Evolutionary conservation across 345 rosid species (phyloP).

Genomic region (Populus ilicifolia): DNA sequence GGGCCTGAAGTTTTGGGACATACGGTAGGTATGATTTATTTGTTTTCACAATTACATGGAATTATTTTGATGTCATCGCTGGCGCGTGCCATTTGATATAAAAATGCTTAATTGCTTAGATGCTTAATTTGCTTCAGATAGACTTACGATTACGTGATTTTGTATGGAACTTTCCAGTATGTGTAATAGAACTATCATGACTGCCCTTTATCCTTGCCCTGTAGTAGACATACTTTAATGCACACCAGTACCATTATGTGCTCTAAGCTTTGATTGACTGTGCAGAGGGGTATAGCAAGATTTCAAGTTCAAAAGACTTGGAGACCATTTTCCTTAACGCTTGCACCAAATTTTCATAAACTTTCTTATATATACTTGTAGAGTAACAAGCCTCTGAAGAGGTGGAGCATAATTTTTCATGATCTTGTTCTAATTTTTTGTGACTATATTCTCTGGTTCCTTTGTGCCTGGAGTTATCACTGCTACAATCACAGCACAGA

Average conservation of each 20-base stretch:
- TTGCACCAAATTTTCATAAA: too few relatives aligned
- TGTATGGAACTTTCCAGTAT: not conserved
- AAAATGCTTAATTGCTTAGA: not conserved
- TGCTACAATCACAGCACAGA: too few relatives aligned
- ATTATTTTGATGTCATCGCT: not conserved
- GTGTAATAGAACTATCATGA: not conserved
- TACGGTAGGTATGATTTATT: conserved; percentile 46
- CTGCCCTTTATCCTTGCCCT: not conserved
- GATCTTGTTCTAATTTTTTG: too few relatives aligned
- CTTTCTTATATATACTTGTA: too few relatives aligned
- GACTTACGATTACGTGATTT: not conserved
- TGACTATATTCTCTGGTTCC: too few relatives aligned
- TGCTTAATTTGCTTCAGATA: not conserved
- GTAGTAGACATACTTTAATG: not conserved
- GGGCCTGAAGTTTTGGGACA: conserved; percentile 89
- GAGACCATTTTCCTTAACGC: too few relatives aligned
- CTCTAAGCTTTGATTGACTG: too few relatives aligned
- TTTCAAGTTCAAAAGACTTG: too few relatives aligned
- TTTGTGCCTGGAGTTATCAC: too few relatives aligned
- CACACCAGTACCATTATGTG: not conserved
- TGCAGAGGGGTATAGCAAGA: too few relatives aligned
- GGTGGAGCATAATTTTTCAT: too few relatives aligned
- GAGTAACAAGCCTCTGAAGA: too few relatives aligned
- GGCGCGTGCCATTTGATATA: not conserved
- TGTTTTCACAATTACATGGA: not conserved